A percentile compares a stretch with the other conserved stretches of the same genome.
Conservation (phyloP, 352 stramenopile genomes). For the Halophytophthora polymorphica region DNA sequence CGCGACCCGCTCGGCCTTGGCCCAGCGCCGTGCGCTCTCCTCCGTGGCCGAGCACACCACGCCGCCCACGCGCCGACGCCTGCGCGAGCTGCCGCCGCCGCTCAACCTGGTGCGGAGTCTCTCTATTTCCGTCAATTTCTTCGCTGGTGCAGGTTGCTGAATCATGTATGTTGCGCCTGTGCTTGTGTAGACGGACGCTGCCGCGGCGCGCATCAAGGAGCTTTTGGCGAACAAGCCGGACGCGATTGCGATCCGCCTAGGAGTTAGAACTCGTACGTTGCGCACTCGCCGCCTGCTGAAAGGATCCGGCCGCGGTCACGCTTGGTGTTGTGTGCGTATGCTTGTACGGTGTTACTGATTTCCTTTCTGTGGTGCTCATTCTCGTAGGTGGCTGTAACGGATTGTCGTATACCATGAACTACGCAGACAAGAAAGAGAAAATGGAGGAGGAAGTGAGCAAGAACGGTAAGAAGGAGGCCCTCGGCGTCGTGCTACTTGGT, state of each 20-base stretch:
- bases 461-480: conserved; percentile 44
- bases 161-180: not conserved
- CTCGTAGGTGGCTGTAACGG: conserved; percentile 96
- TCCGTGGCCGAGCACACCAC: conserved; percentile 36
- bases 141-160: not conserved
- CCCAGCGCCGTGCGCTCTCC: conserved; percentile 23
- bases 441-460: conserved; percentile 93
- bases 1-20: not conserved
- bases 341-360: not conserved
- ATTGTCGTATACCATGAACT: conserved; percentile 99
- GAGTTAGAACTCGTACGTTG: conserved; percentile 89
- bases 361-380: not conserved
- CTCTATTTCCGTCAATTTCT: conserved; percentile 1
- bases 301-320: not conserved
- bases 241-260: conserved; percentile 94
- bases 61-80: conserved; percentile 43
- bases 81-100: conserved; percentile 67
- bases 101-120: conserved; percentile 62
- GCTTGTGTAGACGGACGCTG: conserved; percentile 75
- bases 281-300: not conserved
- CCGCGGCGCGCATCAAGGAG: conserved; percentile 85
- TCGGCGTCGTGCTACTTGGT: not conserved
- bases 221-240: conserved; percentile 82
- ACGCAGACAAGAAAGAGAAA: conserved; percentile 93
- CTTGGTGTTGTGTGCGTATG: not conserved